These are phyloP conservation scores for Albizia julibrissin DNA, from an alignment of 306 rosid species.

Conservation along the genomic window DNA sequence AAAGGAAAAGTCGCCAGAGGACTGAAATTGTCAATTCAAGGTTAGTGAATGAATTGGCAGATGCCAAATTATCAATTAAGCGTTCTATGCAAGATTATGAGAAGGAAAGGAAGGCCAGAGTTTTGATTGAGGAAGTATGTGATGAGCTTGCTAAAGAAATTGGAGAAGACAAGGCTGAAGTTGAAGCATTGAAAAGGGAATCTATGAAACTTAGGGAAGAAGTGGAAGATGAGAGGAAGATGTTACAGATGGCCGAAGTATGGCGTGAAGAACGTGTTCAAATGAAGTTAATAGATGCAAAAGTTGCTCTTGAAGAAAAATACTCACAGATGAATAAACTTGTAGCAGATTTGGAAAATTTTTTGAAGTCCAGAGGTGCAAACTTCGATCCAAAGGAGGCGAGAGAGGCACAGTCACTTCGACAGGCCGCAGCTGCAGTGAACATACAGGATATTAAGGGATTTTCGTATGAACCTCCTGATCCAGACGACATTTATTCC, in stretches of 20 bases:
- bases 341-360: constrained; percentile 64
- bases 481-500: constrained; percentile 75
- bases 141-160: constrained; percentile 95
- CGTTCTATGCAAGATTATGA: constrained; percentile 79
- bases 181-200: constrained; percentile 75
- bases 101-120: constrained; percentile 82
- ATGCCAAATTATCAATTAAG: constrained; percentile 71
- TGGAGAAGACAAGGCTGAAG: constrained; percentile 92
- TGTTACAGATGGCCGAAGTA: constrained; percentile 96
- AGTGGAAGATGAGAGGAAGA: constrained; percentile 83
- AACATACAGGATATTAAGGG: constrained; percentile 70
- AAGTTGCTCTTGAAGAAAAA: constrained; percentile 86
- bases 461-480: constrained; percentile 69
- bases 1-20: constrained; percentile 82
- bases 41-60: constrained; percentile 85
- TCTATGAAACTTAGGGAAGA: constrained; percentile 69
- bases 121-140: constrained; percentile 82
- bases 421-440: constrained; percentile 61
- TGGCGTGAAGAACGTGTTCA: constrained; percentile 99
- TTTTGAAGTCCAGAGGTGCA: constrained; percentile 48
- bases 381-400: constrained; percentile 63
- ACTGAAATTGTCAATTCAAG: constrained; percentile 79
- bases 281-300: constrained; percentile 92
- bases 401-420: constrained; percentile 62
- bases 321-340: constrained; percentile 86